phyloP scores from a whole-genome alignment of 1,284 basidiomycete species.

The Wallemia hederae region DNA sequence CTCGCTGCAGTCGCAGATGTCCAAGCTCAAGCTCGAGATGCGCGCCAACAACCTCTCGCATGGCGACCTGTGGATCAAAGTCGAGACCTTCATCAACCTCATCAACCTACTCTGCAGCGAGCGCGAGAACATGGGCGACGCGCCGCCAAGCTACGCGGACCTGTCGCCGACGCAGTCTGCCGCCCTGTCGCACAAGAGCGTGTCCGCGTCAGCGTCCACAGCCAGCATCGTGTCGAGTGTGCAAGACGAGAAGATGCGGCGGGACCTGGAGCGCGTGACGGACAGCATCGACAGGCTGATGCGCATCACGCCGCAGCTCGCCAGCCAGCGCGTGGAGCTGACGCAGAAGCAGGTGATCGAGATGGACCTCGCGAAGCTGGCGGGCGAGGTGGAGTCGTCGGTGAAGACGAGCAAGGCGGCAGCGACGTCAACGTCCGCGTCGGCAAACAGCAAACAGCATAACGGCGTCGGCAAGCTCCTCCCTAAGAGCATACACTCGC shows the following conservation, averaged over 20 bases:
- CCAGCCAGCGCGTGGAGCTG: constrained; percentile 58
- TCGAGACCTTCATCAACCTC: not conserved
- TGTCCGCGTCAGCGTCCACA: not conserved
- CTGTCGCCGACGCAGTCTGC: not conserved
- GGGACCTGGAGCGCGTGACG: constrained; percentile 52
- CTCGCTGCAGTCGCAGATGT: not conserved
- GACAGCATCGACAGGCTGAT: constrained; percentile 63
- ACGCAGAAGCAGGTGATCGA: constrained; percentile 32
- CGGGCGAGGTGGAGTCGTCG: constrained; percentile 7
- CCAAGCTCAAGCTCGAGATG: not conserved
- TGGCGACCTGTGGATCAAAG: not conserved
- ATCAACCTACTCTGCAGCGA: not conserved
- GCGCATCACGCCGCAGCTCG: constrained; percentile 45
- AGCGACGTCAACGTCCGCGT: not conserved
- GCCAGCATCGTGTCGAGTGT: not conserved
- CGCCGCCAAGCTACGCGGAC: not conserved
- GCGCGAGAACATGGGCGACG: not conserved
- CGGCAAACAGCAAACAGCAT: too few relatives aligned
- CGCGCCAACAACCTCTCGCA: not conserved
- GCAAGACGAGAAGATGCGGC: constrained; percentile 33
- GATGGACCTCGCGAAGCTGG: constrained; percentile 29
- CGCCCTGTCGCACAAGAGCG: not conserved
- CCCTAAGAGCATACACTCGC: not conserved
- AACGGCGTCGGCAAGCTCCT: not conserved
- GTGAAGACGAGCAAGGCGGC: constrained; percentile 2